A percentile compares a stretch with the other conserved stretches of the same genome.
phyloP scores from a whole-genome alignment of 2,329 filamentous ascomycete genomes.

The Colletotrichum caudatum region DNA sequence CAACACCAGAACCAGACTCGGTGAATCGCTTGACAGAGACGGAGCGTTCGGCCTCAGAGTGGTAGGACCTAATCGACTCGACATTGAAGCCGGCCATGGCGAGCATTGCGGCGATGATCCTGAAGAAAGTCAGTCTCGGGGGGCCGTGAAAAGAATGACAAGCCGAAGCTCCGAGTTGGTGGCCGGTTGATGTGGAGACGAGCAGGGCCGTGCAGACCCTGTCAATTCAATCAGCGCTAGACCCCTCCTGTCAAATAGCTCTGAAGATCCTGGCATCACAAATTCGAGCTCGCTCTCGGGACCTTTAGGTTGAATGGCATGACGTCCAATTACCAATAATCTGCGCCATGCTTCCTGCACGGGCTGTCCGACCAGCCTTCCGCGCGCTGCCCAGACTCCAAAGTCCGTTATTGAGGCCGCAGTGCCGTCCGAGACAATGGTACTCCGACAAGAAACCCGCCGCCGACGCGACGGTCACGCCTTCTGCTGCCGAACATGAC shows the following conservation, averaged over 20 bases:
- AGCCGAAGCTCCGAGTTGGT: not conserved
- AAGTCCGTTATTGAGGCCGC: conserved; percentile 2
- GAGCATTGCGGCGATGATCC: too few relatives aligned
- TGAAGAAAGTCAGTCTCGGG: too few relatives aligned
- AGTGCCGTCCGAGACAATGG: conserved; percentile 14
- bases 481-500: conserved; percentile 28
- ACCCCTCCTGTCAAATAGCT: conserved; percentile 19
- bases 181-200: not conserved
- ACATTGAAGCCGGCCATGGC: too few relatives aligned
- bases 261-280: conserved; percentile 30
- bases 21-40: too few relatives aligned
- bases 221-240: conserved; percentile 5
- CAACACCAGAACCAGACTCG: too few relatives aligned
- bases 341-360: conserved; percentile 46
- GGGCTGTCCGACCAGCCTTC: conserved; percentile 42
- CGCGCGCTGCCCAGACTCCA: conserved; percentile 26
- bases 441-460: conserved; percentile 35
- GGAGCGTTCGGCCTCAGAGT: too few relatives aligned
- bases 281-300: conserved; percentile 19
- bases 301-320: conserved; percentile 22
- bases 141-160: too few relatives aligned
- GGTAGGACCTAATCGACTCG: too few relatives aligned
- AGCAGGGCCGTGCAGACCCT: conserved; percentile 10
- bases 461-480: not conserved
- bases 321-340: conserved; percentile 30